These are phyloP conservation scores for Aspergillus fumigatiaffinis DNA, from an alignment of 2,329 filamentous ascomycete species.

Conservation along the genomic window DNA sequence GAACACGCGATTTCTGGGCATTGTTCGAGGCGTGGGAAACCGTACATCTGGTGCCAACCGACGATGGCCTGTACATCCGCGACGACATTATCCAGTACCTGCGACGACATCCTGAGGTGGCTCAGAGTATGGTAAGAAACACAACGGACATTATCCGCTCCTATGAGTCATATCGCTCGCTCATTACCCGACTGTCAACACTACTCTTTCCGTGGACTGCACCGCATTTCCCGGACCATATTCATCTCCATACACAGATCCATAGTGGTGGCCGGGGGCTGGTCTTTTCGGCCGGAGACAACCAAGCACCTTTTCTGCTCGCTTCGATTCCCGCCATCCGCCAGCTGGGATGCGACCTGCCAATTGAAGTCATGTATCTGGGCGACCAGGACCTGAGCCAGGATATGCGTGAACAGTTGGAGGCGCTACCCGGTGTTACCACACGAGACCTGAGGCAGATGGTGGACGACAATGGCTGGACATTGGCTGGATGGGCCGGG, in stretches of 20 bases:
- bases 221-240: constrained; percentile 45
- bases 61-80: constrained; percentile 37
- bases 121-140: constrained; percentile 16
- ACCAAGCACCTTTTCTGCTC: constrained; percentile 42
- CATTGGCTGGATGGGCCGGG: constrained; percentile 43
- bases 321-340: constrained; percentile 36
- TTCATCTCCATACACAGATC: constrained; percentile 41
- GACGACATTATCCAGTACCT: constrained; percentile 42
- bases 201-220: constrained; percentile 30
- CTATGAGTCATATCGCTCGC: constrained; percentile 43
- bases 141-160: constrained; percentile 27
- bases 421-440: constrained; percentile 41
- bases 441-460: constrained; percentile 45
- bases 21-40: constrained; percentile 39
- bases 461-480: constrained; percentile 45
- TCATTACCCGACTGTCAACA: constrained; percentile 37
- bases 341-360: constrained; percentile 13
- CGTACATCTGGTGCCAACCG: constrained; percentile 12
- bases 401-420: constrained; percentile 39
- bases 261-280: constrained; percentile 42
- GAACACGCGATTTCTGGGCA: constrained; percentile 37
- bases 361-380: constrained; percentile 23
- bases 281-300: constrained; percentile 44
- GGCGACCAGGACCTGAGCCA: constrained; percentile 44
- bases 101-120: constrained; percentile 21